Conservation (phyloP, 1,284 basidiomycete species). For the Meripilus lineatus region DNA sequence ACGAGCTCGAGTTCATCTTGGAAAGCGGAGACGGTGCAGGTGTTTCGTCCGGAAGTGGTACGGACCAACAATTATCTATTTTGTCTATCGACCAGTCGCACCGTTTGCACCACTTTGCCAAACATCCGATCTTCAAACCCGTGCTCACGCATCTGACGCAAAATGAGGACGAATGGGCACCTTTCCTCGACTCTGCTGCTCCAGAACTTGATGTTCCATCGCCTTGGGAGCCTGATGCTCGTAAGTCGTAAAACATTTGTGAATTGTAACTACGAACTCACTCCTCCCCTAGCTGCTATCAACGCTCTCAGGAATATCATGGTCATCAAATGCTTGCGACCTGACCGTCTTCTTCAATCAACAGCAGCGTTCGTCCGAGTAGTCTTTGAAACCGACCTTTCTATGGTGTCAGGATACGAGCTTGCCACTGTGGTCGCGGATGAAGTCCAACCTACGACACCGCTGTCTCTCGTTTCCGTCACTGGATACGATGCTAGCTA, state of each 20-base stretch:
- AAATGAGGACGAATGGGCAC: constrained; percentile 68
- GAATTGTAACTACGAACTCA: neutral
- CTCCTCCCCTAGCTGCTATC: constrained; percentile 50
- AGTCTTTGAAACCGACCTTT: constrained; percentile 80
- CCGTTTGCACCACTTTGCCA: constrained; percentile 65
- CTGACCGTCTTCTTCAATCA: constrained; percentile 84
- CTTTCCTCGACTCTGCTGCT: constrained; percentile 64
- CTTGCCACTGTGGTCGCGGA: constrained; percentile 72
- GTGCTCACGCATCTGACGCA: constrained; percentile 67
- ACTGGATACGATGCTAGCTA: constrained; percentile 97
- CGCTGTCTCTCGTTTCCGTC: constrained; percentile 88
- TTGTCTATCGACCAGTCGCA: constrained; percentile 63
- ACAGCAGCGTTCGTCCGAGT: constrained; percentile 69
- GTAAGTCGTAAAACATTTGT: constrained; percentile 41
- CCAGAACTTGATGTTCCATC: constrained; percentile 76
- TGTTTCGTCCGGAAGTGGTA: constrained; percentile 32
- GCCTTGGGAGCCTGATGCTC: constrained; percentile 71
- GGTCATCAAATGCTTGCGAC: constrained; percentile 85
- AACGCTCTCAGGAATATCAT: constrained; percentile 73
- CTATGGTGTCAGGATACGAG: constrained; percentile 66
- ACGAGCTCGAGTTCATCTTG: constrained; percentile 88
- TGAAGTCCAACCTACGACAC: constrained; percentile 77
- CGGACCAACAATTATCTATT: constrained; percentile 40
- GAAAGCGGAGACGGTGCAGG: constrained; percentile 78
- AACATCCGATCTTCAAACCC: constrained; percentile 71